Evolutionary conservation across 2,329 filamentous ascomycete species (phyloP), one percentile per base, ranked within the genome.

Genomic region (Lasiodiplodia gonubiensis): DNA sequence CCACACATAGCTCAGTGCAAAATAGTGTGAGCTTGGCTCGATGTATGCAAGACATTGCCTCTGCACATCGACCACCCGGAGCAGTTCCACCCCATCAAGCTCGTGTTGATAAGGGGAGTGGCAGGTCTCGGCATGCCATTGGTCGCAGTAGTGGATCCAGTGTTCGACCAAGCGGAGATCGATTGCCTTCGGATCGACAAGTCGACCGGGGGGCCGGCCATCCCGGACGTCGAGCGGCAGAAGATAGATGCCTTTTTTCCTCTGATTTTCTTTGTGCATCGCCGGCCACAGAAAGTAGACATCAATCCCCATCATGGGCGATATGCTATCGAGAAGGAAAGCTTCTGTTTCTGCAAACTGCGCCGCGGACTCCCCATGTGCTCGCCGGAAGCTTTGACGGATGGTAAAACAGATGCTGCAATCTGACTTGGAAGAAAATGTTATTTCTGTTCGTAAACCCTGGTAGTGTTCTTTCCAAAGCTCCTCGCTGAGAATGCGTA

Each of bases 1-100:
- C 70, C 70, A 72, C 1, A 68, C 67, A 33, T 72, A 72, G 30
- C 60, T 67, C 16, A 72, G 53, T 16, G 70, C 68, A 35, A 72
- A 35, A 51, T 72, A 72, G 21, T 21, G 49, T 8, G 49, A 52
- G 25, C 8, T 12, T 52, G 49, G 23, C n/a, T n/a, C 8, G 3
- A 52, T 52, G 21, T 52, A 52, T 8, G 49, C 49, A 14, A 52
- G 49, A 5, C 49, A 52, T 27, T 27, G 8, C 12, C 4, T 52
- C 21, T 27, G 49, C 49, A 27, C 49, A 27, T 52, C 49, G 23
- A 52, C 49, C 12, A 52, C 49, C 49, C 49, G 49, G 8, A 52
- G 49, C 2, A 12, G 12, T 52, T 23, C 21, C 5, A 52, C 14
- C 14, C 2, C 49, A 52, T 52, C 49, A 23, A 52, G 49, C 21